Base-by-base conservation (phyloP, 306 rosid genomes). In the Malus sieversii region DNA sequence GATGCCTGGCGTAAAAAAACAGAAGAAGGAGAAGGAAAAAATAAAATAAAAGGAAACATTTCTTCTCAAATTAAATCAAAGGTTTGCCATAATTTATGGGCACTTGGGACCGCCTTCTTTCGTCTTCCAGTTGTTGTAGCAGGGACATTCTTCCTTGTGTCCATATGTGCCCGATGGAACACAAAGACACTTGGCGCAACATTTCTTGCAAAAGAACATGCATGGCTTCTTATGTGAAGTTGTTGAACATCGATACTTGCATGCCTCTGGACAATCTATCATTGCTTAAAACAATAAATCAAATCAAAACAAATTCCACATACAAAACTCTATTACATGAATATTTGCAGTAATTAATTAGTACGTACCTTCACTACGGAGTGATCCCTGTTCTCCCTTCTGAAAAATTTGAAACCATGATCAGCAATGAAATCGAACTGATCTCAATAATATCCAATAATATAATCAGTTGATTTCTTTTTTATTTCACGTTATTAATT, bases 111-210 rank as follows among this genome's bases (percentile, higher is more conserved):
- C 65, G 14, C 19, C 65, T 60, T 60, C 65, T 23, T 23, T 60
- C 8, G 33, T 25, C 65, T 60, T 60, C 65, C 65, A 60, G 65
- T 60, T 23, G 65, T 60, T 60, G 65, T 60, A 25, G 79, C 88
- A 85, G 10, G 81, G 81, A 45, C 85, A 85, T 59, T 85, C 82
- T 40, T 78, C 83, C 63, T 74, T 79, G 68, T 76, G 74, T 12
- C 84, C 85, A 33, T 75, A 78, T 7, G 87, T 81, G 29, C 87
- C 85, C 14, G 85, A 75, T 4, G 85, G 85, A 61, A 84, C 85
- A 16, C 87, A 84, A 8, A 78, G 70, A 33, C 85, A 84, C 29
- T 38, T 84, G 4, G 18, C 42, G 35, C 87, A 80, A 44, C 87
- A 84, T 57, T 53, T 74, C 59, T 81, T 75, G 78, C 85, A 81